Conservation (phyloP, 2,329 filamentous ascomycete genomes). For the Mariannaea sp. region DNA sequence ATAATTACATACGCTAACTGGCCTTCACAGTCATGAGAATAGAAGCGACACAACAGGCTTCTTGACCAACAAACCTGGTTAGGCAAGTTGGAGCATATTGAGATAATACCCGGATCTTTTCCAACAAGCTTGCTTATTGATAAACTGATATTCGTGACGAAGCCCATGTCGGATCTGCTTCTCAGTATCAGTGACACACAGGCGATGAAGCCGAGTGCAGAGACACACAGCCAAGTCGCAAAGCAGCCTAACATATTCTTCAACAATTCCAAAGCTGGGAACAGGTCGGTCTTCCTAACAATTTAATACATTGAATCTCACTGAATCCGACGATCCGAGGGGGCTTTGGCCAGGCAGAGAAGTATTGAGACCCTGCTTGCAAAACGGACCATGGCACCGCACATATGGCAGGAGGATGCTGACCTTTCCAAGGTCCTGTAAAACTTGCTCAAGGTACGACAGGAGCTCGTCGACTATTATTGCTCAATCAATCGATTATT, state of each 20-base stretch:
- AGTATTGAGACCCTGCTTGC: conserved; percentile 34
- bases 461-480: conserved; percentile 51
- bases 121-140: conserved; percentile 48
- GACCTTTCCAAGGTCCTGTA: conserved; percentile 48
- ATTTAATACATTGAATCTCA: conserved; percentile 54
- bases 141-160: conserved; percentile 55
- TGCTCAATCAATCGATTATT: conserved; percentile 49
- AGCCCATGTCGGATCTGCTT: conserved; percentile 51
- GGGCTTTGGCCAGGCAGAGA: conserved; percentile 51
- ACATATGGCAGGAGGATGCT: conserved; percentile 42
- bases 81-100: conserved; percentile 49
- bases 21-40: conserved; percentile 54
- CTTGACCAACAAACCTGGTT: conserved; percentile 47
- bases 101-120: conserved; percentile 47
- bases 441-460: conserved; percentile 46
- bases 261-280: conserved; percentile 36
- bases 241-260: conserved; percentile 47
- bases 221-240: conserved; percentile 50
- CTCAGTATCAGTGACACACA: conserved; percentile 44
- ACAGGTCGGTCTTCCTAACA: conserved; percentile 50
- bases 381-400: too few relatives aligned
- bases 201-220: conserved; percentile 48
- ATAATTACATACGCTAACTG: conserved; percentile 55
- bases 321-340: conserved; percentile 45
- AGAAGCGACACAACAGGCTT: conserved; percentile 53